Base-by-base conservation (phyloP, 208 protist species). In the Crithidia brevicula region DNA sequence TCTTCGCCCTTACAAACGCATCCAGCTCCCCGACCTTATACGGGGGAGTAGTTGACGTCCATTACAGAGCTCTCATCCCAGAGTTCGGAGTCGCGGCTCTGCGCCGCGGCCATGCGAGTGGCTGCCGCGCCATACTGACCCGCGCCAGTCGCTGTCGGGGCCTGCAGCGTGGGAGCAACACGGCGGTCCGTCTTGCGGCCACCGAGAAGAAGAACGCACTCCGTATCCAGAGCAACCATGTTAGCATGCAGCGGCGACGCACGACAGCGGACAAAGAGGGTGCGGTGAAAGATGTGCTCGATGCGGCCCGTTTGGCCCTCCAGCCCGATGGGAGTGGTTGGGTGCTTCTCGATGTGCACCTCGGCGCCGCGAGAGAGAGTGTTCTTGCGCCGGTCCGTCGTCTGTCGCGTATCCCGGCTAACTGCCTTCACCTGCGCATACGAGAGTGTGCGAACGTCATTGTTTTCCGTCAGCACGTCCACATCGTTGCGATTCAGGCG, bases 211-310 rank as follows among this genome's bases (percentile, higher is more conserved):
- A 89, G 74, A 28, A 95, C 89, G 56, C 75, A 89, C 43, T 67
- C 62, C 22, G 88, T 81, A 34, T 82, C 67, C 23, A 97, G 54
- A 5, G 88, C 87, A 8, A 94, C 84, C 36, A 97, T 72, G 31
- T 89, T 88, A 15, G 86, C 76, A 46, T 97, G 93, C 58, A 88
- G 74, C 34, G 71, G 72, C 27, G 89, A 79, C 53, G 77, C 83
- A 23, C 81, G 83, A 49, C 79, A 92, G 43, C 77, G 72, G 49
- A 95, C 84, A 81, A 97, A 97, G 20, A 95, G 60, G 8, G 87
- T 92, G 31, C 69, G 75, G 62, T 92, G 88, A 64, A 88, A 97
- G 1, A 97, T 63, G 59, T 97, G 92, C 64, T 95, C 86, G 61
- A 97, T 83, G 45, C 85, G 82, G 9, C 85, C 92, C 22, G 83